A percentile compares a stretch with the other conserved stretches of the same genome.
phyloP scores from a whole-genome alignment of 1,139 yeast species.

The Diutina ranongensis region DNA sequence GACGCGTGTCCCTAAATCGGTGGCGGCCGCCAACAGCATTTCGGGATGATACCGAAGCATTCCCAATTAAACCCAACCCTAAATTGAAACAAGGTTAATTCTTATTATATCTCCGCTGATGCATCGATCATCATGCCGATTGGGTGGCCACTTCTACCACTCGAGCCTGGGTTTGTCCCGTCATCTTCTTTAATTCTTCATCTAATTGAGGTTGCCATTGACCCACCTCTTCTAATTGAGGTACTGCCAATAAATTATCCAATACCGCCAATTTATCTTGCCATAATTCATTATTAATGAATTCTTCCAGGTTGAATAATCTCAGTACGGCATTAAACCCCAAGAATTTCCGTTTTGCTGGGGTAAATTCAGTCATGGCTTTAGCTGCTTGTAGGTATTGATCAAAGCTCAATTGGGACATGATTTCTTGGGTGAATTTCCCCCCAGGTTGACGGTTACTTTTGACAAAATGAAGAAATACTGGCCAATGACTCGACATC shows the following conservation, averaged over 20 bases:
- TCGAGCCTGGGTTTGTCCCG: neutral
- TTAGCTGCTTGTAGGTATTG: neutral
- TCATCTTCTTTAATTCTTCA: neutral
- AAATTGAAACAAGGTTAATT: too few species aligned
- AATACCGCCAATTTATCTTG: neutral
- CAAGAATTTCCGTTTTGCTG: neutral
- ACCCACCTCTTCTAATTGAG: neutral
- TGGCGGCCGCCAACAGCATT: too few species aligned
- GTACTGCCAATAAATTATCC: neutral
- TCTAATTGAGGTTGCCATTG: constrained; percentile 1
- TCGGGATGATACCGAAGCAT: too few species aligned
- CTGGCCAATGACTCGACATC: constrained; percentile 3
- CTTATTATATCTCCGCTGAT: too few species aligned
- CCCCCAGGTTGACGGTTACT: neutral
- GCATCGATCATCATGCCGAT: neutral
- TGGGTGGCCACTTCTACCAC: neutral
- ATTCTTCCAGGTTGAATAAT: neutral
- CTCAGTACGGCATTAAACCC: neutral
- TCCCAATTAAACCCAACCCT: too few species aligned
- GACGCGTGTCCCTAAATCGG: too few species aligned
- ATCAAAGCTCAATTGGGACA: neutral
- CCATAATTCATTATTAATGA: neutral
- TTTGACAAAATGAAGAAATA: neutral
- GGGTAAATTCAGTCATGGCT: neutral
- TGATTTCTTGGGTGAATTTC: neutral